phyloP scores from a whole-genome alignment of 1,139 yeast genomes.

The Saccharomyces hybrid region DNA sequence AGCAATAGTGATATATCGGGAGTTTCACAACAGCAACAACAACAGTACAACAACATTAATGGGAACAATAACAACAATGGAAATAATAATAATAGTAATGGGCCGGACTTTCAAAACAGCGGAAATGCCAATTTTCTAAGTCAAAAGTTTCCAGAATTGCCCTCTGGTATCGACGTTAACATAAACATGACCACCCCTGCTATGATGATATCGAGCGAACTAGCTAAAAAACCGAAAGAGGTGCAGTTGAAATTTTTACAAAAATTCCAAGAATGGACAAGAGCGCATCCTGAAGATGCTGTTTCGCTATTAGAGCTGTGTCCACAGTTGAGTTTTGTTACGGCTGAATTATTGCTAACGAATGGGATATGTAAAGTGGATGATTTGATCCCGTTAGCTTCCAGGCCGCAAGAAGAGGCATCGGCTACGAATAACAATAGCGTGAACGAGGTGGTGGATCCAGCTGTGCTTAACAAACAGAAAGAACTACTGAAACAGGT shows the following conservation, averaged over 20 bases:
- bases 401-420: slow-evolving; percentile 5
- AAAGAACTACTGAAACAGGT: slow-evolving; percentile 47
- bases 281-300: slow-evolving; percentile 55
- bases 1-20: slow-evolving; percentile 21
- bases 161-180: slow-evolving; percentile 48
- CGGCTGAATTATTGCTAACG: slow-evolving; percentile 69
- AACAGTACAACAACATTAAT: slow-evolving; percentile 4
- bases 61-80: not conserved
- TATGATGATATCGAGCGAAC: slow-evolving; percentile 49
- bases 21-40: slow-evolving; percentile 6
- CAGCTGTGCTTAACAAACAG: slow-evolving; percentile 44
- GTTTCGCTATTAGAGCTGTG: slow-evolving; percentile 55
- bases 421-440: slow-evolving; percentile 8
- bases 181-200: slow-evolving; percentile 52
- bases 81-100: slow-evolving; percentile 9
- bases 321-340: slow-evolving; percentile 74
- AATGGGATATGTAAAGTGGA: slow-evolving; percentile 30
- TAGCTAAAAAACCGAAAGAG: slow-evolving; percentile 38
- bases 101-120: slow-evolving; percentile 10
- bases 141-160: slow-evolving; percentile 36
- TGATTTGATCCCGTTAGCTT: slow-evolving; percentile 30
- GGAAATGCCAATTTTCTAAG: not conserved
- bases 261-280: slow-evolving; percentile 59
- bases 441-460: slow-evolving; percentile 29
- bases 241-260: slow-evolving; percentile 34